Evolutionary conservation across 1,284 basidiomycete species (phyloP).

Genomic region (Peniophora sp.): DNA sequence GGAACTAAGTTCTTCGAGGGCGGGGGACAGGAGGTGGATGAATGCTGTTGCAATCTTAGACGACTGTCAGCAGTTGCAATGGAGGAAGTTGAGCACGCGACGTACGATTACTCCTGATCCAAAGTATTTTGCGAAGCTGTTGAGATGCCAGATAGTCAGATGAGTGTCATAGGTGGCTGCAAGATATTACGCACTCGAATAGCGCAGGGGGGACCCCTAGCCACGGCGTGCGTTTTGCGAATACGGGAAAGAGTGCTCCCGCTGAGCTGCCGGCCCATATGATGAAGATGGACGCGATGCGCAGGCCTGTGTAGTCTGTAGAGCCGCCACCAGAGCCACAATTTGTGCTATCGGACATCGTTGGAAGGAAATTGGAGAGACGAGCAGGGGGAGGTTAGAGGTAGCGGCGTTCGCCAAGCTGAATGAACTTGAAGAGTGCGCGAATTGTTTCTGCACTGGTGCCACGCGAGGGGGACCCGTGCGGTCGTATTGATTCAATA

Average conservation of each 20-base stretch:
- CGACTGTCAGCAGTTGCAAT: not conserved
- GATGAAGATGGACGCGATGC: slow-evolving; percentile 86
- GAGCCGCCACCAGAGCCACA: slow-evolving; percentile 26
- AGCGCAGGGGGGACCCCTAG: slow-evolving; percentile 54
- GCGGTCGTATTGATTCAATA: too few relatives aligned
- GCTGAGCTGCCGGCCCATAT: slow-evolving; percentile 63
- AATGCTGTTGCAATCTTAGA: slow-evolving; percentile 86
- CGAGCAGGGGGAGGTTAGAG: too few relatives aligned
- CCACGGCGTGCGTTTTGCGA: slow-evolving; percentile 55
- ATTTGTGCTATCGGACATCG: slow-evolving; percentile 5
- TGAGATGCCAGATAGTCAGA: not conserved
- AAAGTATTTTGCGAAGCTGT: slow-evolving; percentile 91
- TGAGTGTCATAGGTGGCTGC: not conserved
- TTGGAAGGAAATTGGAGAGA: not conserved
- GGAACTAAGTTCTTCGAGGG: slow-evolving; percentile 61
- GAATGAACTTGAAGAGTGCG: too few relatives aligned
- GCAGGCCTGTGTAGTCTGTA: slow-evolving; percentile 35
- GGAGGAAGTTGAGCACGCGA: slow-evolving; percentile 8
- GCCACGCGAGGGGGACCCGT: too few relatives aligned
- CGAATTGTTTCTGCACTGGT: too few relatives aligned
- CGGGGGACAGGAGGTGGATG: slow-evolving; percentile 80
- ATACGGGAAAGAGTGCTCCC: slow-evolving; percentile 80
- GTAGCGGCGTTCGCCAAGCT: too few relatives aligned
- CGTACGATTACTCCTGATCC: slow-evolving; percentile 87
- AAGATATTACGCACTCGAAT: slow-evolving; percentile 59